Evolutionary conservation across 257 asterid species (phyloP).

Genomic region (Solanum dulcamara): DNA sequence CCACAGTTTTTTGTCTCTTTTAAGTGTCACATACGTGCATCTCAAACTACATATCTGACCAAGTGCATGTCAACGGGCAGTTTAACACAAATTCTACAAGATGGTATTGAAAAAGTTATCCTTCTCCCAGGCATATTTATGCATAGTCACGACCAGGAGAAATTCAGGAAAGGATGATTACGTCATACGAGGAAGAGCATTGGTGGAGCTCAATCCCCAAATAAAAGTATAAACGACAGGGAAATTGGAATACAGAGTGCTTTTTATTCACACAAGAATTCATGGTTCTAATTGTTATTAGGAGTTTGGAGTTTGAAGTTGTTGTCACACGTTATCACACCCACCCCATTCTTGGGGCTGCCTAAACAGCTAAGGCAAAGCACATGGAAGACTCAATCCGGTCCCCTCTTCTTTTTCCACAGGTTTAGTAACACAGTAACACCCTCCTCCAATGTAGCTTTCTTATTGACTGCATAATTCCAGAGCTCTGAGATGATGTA

Average conservation of each 20-base stretch:
- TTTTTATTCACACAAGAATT: background rate
- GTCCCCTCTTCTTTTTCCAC: slow-evolving; percentile 36
- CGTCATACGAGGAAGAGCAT: background rate
- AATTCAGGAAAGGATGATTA: background rate
- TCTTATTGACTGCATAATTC: slow-evolving; percentile 60
- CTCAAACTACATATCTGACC: background rate
- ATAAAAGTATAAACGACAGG: background rate
- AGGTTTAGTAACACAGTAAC: slow-evolving; percentile 38
- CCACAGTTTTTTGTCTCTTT: background rate
- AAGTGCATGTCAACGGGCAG: background rate
- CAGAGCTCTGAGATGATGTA: slow-evolving; percentile 68
- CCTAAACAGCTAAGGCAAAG: background rate
- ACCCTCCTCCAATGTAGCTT: slow-evolving; percentile 70
- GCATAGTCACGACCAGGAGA: background rate
- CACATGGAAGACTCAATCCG: background rate
- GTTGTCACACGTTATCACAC: background rate
- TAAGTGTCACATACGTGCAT: background rate
- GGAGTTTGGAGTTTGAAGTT: background rate
- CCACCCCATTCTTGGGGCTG: background rate
- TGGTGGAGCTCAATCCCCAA: background rate
- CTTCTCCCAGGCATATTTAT: background rate
- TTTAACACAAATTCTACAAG: background rate
- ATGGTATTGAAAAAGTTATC: background rate
- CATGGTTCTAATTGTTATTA: background rate
- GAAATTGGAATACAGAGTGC: background rate